Conservation (phyloP, 805 yeast genomes). For the Candida nanaspora region DNA sequence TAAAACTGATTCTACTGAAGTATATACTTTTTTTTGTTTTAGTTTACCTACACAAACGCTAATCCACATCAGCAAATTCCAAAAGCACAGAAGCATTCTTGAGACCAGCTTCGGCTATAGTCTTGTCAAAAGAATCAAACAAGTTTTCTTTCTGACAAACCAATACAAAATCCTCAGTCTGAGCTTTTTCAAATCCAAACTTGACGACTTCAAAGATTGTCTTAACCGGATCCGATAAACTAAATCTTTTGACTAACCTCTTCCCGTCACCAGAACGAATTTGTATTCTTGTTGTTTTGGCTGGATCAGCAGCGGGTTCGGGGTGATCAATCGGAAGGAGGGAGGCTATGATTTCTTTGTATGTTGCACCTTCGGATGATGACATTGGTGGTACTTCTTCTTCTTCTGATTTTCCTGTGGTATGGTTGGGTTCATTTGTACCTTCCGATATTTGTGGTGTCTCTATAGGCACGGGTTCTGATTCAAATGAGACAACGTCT, state of each 20-base stretch:
- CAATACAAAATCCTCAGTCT: conserved; percentile 45
- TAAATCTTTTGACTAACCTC: conserved; percentile 67
- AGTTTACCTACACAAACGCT: no score
- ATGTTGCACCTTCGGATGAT: conserved; percentile 1
- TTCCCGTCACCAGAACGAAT: conserved; percentile 86
- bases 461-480: conserved; percentile 1
- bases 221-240: conserved; percentile 48
- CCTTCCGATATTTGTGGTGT: not conserved
- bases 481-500: conserved; percentile 6
- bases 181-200: conserved; percentile 38
- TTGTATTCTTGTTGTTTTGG: conserved; percentile 69
- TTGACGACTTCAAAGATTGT: conserved; percentile 63
- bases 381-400: not conserved
- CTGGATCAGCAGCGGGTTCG: conserved; percentile 33
- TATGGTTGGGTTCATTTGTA: not conserved
- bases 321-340: conserved; percentile 45
- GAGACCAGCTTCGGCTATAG: conserved; percentile 70
- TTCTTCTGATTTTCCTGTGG: not conserved
- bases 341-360: conserved; percentile 35
- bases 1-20: no score
- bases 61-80: conserved; percentile 38
- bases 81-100: conserved; percentile 74
- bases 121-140: conserved; percentile 40
- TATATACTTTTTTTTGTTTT: no score
- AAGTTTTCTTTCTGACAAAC: conserved; percentile 55